phyloP scores from a whole-genome alignment of 768 basidiomycete species.

The Russula olivacea region DNA sequence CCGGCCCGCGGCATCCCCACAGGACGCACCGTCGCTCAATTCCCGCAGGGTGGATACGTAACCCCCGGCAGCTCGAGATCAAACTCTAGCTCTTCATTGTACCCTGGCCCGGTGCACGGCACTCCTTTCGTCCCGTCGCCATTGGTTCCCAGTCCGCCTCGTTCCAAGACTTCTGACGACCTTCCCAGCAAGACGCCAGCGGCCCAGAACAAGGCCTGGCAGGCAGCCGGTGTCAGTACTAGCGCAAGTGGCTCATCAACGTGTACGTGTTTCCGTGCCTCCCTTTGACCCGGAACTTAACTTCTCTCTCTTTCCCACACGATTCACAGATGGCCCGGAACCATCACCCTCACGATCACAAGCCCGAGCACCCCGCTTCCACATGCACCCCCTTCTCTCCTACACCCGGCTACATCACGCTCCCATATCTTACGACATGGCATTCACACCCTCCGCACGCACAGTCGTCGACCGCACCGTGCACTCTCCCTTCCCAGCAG shows the following conservation, averaged over 20 bases:
- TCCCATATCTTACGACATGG: slow-evolving; percentile 57
- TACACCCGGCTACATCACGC: slow-evolving; percentile 50
- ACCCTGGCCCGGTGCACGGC: slow-evolving; percentile 35
- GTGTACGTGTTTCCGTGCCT: slow-evolving; percentile 33
- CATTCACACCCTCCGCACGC: slow-evolving; percentile 50
- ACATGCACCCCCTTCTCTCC: slow-evolving; percentile 62
- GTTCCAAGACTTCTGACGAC: slow-evolving; percentile 31
- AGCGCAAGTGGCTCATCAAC: slow-evolving; percentile 36
- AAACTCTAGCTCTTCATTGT: slow-evolving; percentile 47
- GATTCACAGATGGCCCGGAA: slow-evolving; percentile 4
- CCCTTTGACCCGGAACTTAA: neutral
- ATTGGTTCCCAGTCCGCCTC: slow-evolving; percentile 17
- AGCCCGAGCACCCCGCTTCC: slow-evolving; percentile 35
- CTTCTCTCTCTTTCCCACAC: neutral
- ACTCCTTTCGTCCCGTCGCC: slow-evolving; percentile 21
- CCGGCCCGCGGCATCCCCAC: slow-evolving; percentile 20
- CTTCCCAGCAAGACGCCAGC: slow-evolving; percentile 37
- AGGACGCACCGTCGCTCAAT: slow-evolving; percentile 17
- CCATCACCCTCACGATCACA: slow-evolving; percentile 29
- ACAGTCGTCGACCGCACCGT: slow-evolving; percentile 53
- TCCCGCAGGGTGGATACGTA: slow-evolving; percentile 27
- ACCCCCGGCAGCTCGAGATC: slow-evolving; percentile 44
- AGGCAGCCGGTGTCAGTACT: slow-evolving; percentile 37
- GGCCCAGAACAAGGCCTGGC: slow-evolving; percentile 45
- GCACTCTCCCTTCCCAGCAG: slow-evolving; percentile 47